Evolutionary conservation across 352 stramenopile species (phyloP).

Genomic region (Pythium aquatile): DNA sequence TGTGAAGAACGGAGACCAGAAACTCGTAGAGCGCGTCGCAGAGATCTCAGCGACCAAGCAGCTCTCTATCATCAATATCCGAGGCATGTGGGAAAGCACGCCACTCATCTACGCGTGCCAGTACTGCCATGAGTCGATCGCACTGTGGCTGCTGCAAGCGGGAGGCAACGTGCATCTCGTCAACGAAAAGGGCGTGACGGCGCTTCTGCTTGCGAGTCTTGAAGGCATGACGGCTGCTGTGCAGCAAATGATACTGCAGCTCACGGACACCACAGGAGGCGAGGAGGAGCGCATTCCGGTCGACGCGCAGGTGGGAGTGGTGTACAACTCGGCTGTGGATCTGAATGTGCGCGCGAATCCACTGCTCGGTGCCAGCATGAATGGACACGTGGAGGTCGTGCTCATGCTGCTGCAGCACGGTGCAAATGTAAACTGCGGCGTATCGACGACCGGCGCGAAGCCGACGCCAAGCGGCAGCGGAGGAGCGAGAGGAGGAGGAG

Average conservation of each 20-base stretch:
- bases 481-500: neutral
- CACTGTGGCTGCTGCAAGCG: conserved; percentile 53
- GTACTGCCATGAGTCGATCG: conserved; percentile 53
- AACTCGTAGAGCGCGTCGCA: conserved; percentile 35
- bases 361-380: conserved; percentile 67
- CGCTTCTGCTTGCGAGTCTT: conserved; percentile 65
- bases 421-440: conserved; percentile 20
- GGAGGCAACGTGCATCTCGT: conserved; percentile 39
- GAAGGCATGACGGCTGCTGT: conserved; percentile 56
- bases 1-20: conserved; percentile 56
- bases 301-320: conserved; percentile 57
- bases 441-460: conserved; percentile 14
- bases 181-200: conserved; percentile 75
- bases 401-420: conserved; percentile 44
- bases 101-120: conserved; percentile 75
- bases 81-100: conserved; percentile 84
- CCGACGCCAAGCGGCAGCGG: conserved; percentile 16
- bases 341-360: conserved; percentile 57
- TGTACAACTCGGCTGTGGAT: conserved; percentile 71
- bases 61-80: conserved; percentile 47
- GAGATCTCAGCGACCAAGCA: conserved; percentile 14
- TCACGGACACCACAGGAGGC: neutral
- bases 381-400: conserved; percentile 62
- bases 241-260: conserved; percentile 33
- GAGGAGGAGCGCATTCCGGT: conserved; percentile 14